These are phyloP conservation scores for Corylus avellana DNA, from an alignment of 306 rosid genomes.

Conservation along the genomic window DNA sequence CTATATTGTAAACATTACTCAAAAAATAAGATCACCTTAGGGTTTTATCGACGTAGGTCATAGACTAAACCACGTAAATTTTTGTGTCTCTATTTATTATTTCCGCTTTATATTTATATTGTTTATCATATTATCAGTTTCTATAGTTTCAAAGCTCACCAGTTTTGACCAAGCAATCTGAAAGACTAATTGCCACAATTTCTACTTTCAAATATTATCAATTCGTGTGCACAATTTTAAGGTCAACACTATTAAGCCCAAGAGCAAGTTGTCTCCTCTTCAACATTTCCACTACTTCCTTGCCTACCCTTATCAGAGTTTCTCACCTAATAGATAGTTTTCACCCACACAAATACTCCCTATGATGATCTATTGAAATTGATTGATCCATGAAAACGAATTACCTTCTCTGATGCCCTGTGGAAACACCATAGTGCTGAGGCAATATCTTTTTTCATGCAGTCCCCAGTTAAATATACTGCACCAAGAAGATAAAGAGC, in stretches of 20 bases:
- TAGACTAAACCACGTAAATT: too few relatives aligned
- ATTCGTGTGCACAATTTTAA: not conserved
- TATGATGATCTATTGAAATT: constrained; percentile 1
- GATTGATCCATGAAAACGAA: constrained; percentile 15
- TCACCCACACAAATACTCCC: not conserved
- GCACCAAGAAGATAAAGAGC: constrained; percentile 92
- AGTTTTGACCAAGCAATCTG: not conserved
- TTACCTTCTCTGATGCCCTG: constrained; percentile 92
- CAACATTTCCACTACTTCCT: not conserved
- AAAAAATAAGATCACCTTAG: too few relatives aligned
- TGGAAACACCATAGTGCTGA: constrained; percentile 92
- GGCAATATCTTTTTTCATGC: constrained; percentile 71
- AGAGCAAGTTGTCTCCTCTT: not conserved
- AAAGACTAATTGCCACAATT: not conserved
- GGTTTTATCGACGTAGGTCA: too few relatives aligned
- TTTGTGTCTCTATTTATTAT: too few relatives aligned
- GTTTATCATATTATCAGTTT: too few relatives aligned
- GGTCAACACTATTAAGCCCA: not conserved
- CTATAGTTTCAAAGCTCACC: not conserved
- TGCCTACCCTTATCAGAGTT: not conserved
- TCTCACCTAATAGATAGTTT: not conserved
- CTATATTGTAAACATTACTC: too few relatives aligned
- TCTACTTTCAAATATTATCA: not conserved
- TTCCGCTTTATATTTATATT: too few relatives aligned
- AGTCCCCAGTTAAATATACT: constrained; percentile 87